These are phyloP conservation scores for Pseudogymnoascus sp. DNA, from an alignment of 2,329 filamentous ascomycete genomes.

Conservation along the genomic window DNA sequence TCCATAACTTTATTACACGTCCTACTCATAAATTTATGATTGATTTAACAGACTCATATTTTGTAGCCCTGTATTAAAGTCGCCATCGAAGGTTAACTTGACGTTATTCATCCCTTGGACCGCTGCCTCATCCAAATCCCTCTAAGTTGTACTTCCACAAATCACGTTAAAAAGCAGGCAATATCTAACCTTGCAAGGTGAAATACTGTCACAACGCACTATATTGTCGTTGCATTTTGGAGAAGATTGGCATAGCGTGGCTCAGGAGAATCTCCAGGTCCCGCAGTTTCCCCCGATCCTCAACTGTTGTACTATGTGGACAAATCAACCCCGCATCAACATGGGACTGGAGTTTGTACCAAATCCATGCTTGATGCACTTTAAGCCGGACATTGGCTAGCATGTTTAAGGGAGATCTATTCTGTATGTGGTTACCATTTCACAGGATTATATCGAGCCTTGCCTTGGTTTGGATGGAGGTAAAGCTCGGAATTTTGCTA, in stretches of 20 bases:
- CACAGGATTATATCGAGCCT: background rate
- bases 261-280: background rate
- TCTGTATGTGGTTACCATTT: background rate
- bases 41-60: background rate
- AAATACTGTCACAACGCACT: background rate
- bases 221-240: background rate
- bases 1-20: background rate
- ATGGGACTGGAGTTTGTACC: background rate
- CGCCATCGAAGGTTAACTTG: background rate
- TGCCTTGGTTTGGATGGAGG: background rate
- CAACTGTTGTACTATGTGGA: background rate
- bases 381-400: background rate
- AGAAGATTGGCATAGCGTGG: background rate
- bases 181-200: background rate
- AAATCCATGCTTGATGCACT: background rate
- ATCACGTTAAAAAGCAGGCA: background rate
- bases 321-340: background rate
- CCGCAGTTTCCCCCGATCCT: background rate
- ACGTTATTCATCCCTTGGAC: background rate
- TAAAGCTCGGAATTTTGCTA: background rate
- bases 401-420: background rate
- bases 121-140: conserved; percentile 16
- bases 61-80: background rate
- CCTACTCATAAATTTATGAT: background rate
- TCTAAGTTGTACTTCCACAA: background rate